Evolutionary conservation across 192 early-diverging fungal species (phyloP), one percentile per base, ranked within the genome.

Genomic region (Phycomyces nitens): DNA sequence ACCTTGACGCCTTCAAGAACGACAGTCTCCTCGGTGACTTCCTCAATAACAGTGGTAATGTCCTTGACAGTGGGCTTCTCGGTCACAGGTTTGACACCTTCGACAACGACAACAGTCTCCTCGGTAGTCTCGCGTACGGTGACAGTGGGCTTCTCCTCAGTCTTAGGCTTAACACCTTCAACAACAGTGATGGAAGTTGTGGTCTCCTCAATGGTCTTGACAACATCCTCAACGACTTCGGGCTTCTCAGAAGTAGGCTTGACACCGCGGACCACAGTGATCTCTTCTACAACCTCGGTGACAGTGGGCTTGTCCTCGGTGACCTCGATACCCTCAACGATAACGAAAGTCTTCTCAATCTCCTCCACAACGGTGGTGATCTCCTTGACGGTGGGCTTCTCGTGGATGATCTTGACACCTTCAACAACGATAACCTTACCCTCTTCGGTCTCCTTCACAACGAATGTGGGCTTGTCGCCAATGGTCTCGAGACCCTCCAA

Each of bases 151-250:
- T 39, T 50, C 60, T 61, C 50, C 9, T 61, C 47, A n/a, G 8
- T 61, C 47, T 24, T 34, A 34, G 29, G 29, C 29, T 34, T 6
- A 26, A 34, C 10, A 55, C 26, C 53, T 16, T 34, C 22, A 34
- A 27, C 21, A 12, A 51, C 29, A 34, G 26, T 34, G 16, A 27
- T n/a, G 15, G 18, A 44, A 4, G 20, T 20, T 20, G 38, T 56
- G 9, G 38, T 51, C 39, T 61, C 60, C 26, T 61, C 43, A 12
- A 61, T 40, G 27, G 60, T 61, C 27, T 34, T 51, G 12, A 39
- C 51, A 5, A 51, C 51, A 0, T 51, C 47, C n/a, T 56, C 29
- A 56, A 34, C 29, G 7, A 7, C 7, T 7, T 34, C 29, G 29
- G 29, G 29, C 29, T 34, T 34, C 2, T 34, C 29, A 7, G 29